Conservation (phyloP, 73 alveolate species). For the Tetrahymena borealis region DNA sequence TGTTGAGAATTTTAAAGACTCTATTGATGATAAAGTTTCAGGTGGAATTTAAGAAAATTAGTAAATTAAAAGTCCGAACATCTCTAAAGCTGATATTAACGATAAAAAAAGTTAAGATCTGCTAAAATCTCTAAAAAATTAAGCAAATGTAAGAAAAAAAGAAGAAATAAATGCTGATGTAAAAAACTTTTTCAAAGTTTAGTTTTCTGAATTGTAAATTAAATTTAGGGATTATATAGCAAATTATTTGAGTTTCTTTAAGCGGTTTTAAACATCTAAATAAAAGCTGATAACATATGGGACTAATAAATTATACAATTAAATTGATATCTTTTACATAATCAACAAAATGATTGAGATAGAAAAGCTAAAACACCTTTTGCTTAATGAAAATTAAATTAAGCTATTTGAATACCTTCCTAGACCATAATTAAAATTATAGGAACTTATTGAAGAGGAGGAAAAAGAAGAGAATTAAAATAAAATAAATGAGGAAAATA, state of each 20-base stretch:
- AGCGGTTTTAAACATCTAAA: background rate
- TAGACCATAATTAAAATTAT: background rate
- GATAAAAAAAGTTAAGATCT: background rate
- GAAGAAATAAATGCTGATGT: background rate
- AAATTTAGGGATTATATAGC: background rate
- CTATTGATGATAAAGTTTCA: too few relatives aligned
- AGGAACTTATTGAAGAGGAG: background rate
- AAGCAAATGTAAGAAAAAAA: background rate
- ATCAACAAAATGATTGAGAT: background rate
- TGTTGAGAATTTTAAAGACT: too few relatives aligned
- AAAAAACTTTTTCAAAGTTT: background rate
- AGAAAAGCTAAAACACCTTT: background rate
- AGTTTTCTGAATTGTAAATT: background rate
- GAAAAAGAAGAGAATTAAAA: background rate
- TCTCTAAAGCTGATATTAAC: background rate
- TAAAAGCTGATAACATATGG: background rate
- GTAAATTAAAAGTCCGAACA: background rate
- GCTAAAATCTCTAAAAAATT: background rate
- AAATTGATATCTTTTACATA: background rate
- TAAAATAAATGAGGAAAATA: background rate
- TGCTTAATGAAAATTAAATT: background rate
- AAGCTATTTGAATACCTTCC: background rate
- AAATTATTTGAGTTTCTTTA: background rate
- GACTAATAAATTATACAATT: background rate
- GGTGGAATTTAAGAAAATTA: background rate